Conservation (phyloP, 2,329 filamentous ascomycete species). For the Epichloe typhina region DNA sequence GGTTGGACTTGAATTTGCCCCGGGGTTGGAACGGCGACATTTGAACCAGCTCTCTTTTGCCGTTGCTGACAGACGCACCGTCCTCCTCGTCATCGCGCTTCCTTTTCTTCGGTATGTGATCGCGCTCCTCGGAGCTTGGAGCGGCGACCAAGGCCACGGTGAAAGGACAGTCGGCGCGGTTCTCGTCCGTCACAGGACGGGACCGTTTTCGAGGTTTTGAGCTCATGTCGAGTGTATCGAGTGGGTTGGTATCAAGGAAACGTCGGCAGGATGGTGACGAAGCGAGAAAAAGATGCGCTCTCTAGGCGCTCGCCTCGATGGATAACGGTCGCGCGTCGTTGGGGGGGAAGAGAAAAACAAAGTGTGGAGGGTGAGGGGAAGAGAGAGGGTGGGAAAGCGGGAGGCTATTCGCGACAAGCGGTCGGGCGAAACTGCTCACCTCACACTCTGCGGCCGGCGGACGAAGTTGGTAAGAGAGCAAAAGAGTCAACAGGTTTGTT, state of each 20-base stretch:
- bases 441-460: no score
- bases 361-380: background rate
- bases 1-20: constrained; percentile 40
- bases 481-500: no score
- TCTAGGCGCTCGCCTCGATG: constrained; percentile 1
- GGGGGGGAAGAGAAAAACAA: background rate
- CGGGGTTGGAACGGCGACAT: constrained; percentile 39
- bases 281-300: constrained; percentile 1
- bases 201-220: constrained; percentile 36
- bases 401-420: constrained; percentile 7
- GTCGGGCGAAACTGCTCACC: background rate
- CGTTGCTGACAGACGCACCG: constrained; percentile 13
- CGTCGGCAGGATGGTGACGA: constrained; percentile 1
- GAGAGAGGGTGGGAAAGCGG: constrained; percentile 1
- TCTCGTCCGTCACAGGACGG: constrained; percentile 34
- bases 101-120: constrained; percentile 33
- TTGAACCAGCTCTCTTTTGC: constrained; percentile 33
- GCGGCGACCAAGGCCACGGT: constrained; percentile 22
- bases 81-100: constrained; percentile 35
- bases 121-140: constrained; percentile 19
- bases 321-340: background rate
- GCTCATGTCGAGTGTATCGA: constrained; percentile 12
- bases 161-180: constrained; percentile 44
- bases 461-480: no score
- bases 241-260: background rate